A percentile compares a stretch with the other conserved stretches of the same genome.
Evolutionary conservation across 345 rosid species (phyloP).

Genomic region (Brassica nigra): DNA sequence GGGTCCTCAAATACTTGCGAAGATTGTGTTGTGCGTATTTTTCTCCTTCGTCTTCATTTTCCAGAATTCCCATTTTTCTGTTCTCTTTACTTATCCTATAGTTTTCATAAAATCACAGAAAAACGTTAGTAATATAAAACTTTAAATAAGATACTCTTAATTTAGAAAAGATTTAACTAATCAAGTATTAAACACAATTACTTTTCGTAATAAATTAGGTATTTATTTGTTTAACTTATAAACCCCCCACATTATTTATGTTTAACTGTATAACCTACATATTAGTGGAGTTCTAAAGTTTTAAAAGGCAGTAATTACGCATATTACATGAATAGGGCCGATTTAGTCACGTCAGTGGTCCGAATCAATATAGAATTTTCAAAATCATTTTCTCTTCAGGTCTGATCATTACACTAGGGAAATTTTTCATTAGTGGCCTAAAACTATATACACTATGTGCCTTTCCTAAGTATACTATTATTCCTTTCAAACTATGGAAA

Average conservation of each 20-base stretch:
- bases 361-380: background rate
- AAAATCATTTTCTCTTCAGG: background rate
- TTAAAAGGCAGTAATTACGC: background rate
- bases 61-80: conserved; percentile 52
- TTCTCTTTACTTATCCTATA: conserved; percentile 58
- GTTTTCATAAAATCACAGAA: background rate
- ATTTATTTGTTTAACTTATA: background rate
- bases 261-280: background rate
- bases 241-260: background rate
- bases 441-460: background rate
- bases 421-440: background rate
- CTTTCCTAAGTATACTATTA: background rate
- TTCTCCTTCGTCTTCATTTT: conserved; percentile 71
- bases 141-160: background rate
- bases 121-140: background rate
- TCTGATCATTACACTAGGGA: background rate
- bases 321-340: background rate
- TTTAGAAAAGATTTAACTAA: background rate
- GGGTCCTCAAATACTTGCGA: conserved; percentile 67
- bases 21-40: conserved; percentile 65
- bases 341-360: background rate
- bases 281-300: background rate
- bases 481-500: background rate
- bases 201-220: background rate
- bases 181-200: background rate